Evolutionary conservation across 108 stramenopile genomes (phyloP), one percentile per base, ranked within the genome.

Genomic region (Thalassiosira profunda): DNA sequence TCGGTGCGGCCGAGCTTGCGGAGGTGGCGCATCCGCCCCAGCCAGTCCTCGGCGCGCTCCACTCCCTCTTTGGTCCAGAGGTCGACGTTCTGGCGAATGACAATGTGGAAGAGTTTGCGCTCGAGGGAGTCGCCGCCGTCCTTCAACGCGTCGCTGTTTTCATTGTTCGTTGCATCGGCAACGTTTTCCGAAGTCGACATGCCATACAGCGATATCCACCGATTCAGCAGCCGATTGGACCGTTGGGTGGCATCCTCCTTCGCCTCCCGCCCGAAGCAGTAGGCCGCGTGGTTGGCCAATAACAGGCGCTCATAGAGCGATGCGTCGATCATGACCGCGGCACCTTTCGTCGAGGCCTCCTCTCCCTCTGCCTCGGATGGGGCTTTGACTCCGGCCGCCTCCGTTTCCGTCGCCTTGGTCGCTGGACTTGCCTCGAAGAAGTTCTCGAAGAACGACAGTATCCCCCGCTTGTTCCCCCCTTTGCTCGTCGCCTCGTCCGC

Each of bases 171-270:
- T 31, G 0, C 1, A 7, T 21, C 21, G 14, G 3, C 37, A 28
- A 5, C 25, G 56, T 30, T 14, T 29, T 35, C 45, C 4, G 34
- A n/a, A 37, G n/a, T 26, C 25, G 38, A n/a, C 20, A 43, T 26
- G 33, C 54, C 57, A 52, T 77, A 51, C 36, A 63, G 21, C 10
- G 67, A 68, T 25, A 77, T 77, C 76, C 76, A 77, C 31, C 67
- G 60, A 24, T 46, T 58, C 2, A 77, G 60, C 5, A 77, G 28
- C 25, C 67, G 44, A 63, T 77, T 77, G 36, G 76, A 68, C 17
- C 61, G 34, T 29, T 57, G 51, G 3, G 46, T 47, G 12, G 67
- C 37, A 31, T 62, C 52, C 5, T 24, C n/a, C 21, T 63, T 68
- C 11, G 44, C 62, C 5, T 63, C 26, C 1, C 12, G 47, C 9